phyloP scores from a whole-genome alignment of 208 protist species.

The Acanthamoeba culbertsoni region DNA sequence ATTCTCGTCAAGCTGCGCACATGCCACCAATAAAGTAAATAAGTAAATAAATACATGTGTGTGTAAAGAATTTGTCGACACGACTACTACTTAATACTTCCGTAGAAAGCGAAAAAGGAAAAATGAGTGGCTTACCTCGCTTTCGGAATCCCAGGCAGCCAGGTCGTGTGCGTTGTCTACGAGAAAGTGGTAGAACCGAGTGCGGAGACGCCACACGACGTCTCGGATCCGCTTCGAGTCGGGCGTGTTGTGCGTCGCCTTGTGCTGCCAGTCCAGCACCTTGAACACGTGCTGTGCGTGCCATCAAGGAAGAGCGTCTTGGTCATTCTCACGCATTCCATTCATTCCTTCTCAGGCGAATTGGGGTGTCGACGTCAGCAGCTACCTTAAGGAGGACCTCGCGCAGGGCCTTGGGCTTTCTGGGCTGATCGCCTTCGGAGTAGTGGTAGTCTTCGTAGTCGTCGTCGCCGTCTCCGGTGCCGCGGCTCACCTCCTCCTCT shows the following conservation, averaged over 20 bases:
- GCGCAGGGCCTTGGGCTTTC: neutral
- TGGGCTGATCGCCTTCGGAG: neutral
- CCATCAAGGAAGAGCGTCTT: neutral
- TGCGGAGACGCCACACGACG: neutral
- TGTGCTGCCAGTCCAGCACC: constrained; percentile 26
- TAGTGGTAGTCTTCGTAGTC: neutral
- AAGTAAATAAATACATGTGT: neutral
- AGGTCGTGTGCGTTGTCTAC: neutral
- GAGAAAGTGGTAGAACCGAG: neutral
- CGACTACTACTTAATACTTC: too few relatives aligned
- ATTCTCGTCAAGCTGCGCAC: neutral
- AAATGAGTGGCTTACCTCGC: neutral
- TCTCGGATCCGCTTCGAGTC: neutral
- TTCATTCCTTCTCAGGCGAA: neutral
- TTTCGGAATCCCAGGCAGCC: neutral
- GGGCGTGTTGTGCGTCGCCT: neutral
- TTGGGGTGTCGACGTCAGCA: neutral
- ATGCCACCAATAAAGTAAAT: neutral
- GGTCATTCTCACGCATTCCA: neutral
- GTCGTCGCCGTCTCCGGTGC: neutral
- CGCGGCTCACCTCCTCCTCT: neutral
- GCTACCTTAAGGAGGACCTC: constrained; percentile 17
- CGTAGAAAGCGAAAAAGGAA: too few relatives aligned
- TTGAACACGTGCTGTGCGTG: neutral
- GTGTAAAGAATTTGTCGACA: too few relatives aligned